A percentile compares a stretch with the other conserved stretches of the same genome.
Evolutionary conservation across 768 basidiomycete genomes (phyloP).

Genomic region (Fomitopsis pulvina): DNA sequence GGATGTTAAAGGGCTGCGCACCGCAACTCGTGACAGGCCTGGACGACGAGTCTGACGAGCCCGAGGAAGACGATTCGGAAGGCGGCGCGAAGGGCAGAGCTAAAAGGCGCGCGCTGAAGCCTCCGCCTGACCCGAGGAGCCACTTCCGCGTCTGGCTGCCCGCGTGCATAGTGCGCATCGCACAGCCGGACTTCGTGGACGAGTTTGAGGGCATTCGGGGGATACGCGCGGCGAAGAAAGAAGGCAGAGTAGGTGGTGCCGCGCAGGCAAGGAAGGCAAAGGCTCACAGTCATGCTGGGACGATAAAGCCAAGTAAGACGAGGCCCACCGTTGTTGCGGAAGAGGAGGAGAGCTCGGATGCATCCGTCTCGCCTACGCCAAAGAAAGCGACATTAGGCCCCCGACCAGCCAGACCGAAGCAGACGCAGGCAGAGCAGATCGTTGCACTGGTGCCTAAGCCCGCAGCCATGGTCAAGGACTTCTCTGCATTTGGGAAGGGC

Average conservation of each 20-base stretch:
- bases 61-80: slow-evolving; percentile 44
- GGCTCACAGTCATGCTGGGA: not conserved
- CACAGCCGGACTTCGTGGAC: slow-evolving; percentile 57
- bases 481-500: slow-evolving; percentile 7
- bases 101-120: slow-evolving; percentile 30
- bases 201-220: slow-evolving; percentile 48
- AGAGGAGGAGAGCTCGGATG: slow-evolving; percentile 1
- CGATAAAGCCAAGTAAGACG: slow-evolving; percentile 6
- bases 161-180: slow-evolving; percentile 65
- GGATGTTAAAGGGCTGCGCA: slow-evolving; percentile 59
- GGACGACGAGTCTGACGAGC: slow-evolving; percentile 28
- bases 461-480: slow-evolving; percentile 6
- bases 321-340: not conserved
- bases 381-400: slow-evolving; percentile 6
- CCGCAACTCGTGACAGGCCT: slow-evolving; percentile 21
- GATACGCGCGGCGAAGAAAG: slow-evolving; percentile 45
- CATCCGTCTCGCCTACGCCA: not conserved
- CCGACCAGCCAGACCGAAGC: not conserved
- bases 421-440: not conserved
- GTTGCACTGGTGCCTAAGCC: not conserved
- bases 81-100: slow-evolving; percentile 36
- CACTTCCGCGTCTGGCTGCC: slow-evolving; percentile 77
- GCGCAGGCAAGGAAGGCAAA: not conserved
- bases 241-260: slow-evolving; percentile 28
- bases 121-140: slow-evolving; percentile 44